Evolutionary conservation across 2,329 filamentous ascomycete genomes (phyloP).

Genomic region (Claviceps maximensis): DNA sequence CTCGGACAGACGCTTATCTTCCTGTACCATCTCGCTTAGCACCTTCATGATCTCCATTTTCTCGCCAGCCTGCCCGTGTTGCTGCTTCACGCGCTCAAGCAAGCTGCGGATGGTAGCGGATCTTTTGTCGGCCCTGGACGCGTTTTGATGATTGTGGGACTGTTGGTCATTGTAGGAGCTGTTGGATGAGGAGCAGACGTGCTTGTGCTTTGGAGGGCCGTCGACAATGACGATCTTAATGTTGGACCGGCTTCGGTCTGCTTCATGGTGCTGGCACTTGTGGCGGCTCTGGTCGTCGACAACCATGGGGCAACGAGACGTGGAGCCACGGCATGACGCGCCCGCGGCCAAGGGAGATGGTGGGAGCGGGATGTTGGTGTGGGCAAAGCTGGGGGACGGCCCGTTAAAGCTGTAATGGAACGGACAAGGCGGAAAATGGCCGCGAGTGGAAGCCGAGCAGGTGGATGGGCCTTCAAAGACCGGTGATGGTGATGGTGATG

Average conservation of each 20-base stretch:
- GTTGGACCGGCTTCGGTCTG: conserved; percentile 11
- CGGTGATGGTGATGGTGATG: conserved; percentile 13
- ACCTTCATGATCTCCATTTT: too few relatives aligned
- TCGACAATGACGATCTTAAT: conserved; percentile 27
- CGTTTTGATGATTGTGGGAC: conserved; percentile 19
- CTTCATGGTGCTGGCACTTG: conserved; percentile 9
- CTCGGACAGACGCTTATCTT: conserved; percentile 11
- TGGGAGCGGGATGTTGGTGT: too few relatives aligned
- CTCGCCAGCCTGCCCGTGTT: conserved; percentile 10
- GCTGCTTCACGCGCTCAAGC: conserved; percentile 12
- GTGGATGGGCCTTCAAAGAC: background rate
- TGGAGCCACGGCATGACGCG: conserved; percentile 12
- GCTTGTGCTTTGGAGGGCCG: conserved; percentile 9
- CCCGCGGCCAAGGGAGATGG: conserved; percentile 1
- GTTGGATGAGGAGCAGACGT: too few relatives aligned
- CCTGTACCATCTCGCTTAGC: too few relatives aligned
- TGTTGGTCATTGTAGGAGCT: conserved; percentile 17
- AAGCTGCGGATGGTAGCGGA: too few relatives aligned
- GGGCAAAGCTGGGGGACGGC: conserved; percentile 21
- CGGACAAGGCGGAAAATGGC: conserved; percentile 28
- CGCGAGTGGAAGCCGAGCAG: conserved; percentile 11
- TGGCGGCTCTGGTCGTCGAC: conserved; percentile 16
- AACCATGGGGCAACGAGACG: conserved; percentile 21
- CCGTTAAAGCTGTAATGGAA: conserved; percentile 20
- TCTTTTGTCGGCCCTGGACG: too few relatives aligned